A percentile compares a stretch with the other conserved stretches of the same genome.
Conservation (phyloP, 768 basidiomycete genomes). For the Lentinula raphanica region DNA sequence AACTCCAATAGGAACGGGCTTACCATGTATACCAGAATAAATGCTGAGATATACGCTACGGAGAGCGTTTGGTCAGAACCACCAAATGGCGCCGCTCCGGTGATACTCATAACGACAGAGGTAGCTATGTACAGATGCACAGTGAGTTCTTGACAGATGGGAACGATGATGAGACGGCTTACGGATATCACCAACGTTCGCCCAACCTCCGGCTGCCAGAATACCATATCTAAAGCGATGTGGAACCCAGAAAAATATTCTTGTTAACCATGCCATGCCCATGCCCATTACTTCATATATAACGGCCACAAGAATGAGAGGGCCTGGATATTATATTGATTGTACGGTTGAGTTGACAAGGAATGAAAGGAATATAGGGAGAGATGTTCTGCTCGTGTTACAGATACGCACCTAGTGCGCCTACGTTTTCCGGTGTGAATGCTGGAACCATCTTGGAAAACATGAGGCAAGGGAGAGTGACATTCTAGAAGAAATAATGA, state of each 20-base stretch:
- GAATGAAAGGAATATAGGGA: background rate
- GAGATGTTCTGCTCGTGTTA: background rate
- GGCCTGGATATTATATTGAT: conserved; percentile 35
- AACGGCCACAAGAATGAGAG: conserved; percentile 55
- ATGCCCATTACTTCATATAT: conserved; percentile 57
- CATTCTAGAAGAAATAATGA: conserved; percentile 30
- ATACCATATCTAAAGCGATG: conserved; percentile 71
- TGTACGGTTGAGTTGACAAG: too few species aligned
- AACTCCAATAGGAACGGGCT: conserved; percentile 11
- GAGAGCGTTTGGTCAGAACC: conserved; percentile 56
- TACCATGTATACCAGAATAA: conserved; percentile 58
- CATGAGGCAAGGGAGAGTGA: conserved; percentile 58
- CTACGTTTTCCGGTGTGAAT: conserved; percentile 52
- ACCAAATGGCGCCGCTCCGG: conserved; percentile 57
- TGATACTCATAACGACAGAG: conserved; percentile 59
- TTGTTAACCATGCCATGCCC: conserved; percentile 46
- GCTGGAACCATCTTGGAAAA: conserved; percentile 71
- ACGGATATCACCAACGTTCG: conserved; percentile 71
- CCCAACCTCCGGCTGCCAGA: conserved; percentile 63
- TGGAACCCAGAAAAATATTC: conserved; percentile 70
- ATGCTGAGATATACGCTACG: conserved; percentile 61
- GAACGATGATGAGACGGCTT: conserved; percentile 18
- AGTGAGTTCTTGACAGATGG: background rate
- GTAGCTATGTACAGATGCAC: conserved; percentile 40
- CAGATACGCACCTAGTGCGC: conserved; percentile 41